These are phyloP conservation scores for Phytophthora fragariae DNA, from an alignment of 352 stramenopile genomes.

Conservation along the genomic window DNA sequence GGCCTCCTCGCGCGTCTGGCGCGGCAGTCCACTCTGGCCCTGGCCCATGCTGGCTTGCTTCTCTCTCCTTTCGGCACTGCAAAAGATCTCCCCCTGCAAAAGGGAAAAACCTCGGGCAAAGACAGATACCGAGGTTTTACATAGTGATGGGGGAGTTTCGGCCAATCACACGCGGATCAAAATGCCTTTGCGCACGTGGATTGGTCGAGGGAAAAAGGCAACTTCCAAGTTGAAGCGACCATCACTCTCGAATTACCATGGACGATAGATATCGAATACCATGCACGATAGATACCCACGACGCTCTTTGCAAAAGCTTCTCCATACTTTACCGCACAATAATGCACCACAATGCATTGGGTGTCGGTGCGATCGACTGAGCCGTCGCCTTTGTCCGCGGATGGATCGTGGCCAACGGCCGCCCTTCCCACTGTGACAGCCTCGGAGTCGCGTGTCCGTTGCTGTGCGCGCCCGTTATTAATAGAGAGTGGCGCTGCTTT, in stretches of 20 bases:
- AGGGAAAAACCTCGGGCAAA: conserved; percentile 18
- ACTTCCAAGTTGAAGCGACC: conserved; percentile 31
- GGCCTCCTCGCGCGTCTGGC: conserved; percentile 79
- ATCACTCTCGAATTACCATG: conserved; percentile 19
- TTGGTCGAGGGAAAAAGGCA: conserved; percentile 27
- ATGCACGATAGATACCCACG: too few relatives aligned
- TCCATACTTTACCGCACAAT: too few relatives aligned
- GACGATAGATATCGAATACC: too few relatives aligned
- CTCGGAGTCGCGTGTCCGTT: conserved; percentile 26
- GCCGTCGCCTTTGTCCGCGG: too few relatives aligned
- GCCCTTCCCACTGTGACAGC: conserved; percentile 1
- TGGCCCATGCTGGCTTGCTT: conserved; percentile 71
- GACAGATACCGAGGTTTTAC: conserved; percentile 21
- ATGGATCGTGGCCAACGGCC: not conserved
- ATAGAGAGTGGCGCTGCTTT: conserved; percentile 24
- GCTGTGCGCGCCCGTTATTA: conserved; percentile 29
- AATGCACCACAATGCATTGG: too few relatives aligned
- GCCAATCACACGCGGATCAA: conserved; percentile 7
- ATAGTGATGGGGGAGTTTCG: not conserved
- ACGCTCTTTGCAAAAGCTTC: too few relatives aligned
- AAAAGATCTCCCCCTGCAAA: conserved; percentile 39
- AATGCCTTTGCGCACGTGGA: not conserved
- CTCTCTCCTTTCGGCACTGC: conserved; percentile 8
- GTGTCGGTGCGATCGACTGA: not conserved
- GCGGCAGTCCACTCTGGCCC: conserved; percentile 85